Base-by-base conservation (phyloP, 805 yeast genomes). In the Saccharomycopsis schoenii region DNA sequence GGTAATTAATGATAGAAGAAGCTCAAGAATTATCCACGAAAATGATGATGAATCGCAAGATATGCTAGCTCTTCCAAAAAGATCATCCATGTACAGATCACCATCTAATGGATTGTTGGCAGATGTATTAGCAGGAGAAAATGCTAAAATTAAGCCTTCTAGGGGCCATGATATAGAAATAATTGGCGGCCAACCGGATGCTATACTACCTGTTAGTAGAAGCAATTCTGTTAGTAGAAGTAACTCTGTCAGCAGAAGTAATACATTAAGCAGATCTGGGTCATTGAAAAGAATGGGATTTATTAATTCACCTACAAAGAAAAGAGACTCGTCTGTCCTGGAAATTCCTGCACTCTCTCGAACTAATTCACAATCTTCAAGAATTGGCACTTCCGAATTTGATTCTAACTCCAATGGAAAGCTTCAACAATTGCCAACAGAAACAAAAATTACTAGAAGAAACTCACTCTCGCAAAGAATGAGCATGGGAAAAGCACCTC, bases 31-130 rank as follows among this genome's bases (percentile, higher is more conserved):
- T 15, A 47, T 47, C 4, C 52, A 47, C 21, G 52, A 47, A 21
- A 15, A 24, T 47, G 52, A 47, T 12, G 12, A 10, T 24, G 52
- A 47, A 47, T 21, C 9, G 15, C 36, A 21, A 12, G 52, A 47
- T 21, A 47, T 19, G 34, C 34, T 47, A 12, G 24, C 34, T 4
- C 34, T 47, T 21, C 57, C 56, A 51, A 62, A 60, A 52, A 52
- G 62, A 37, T 41, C 58, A 21, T 62, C 64, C 12, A 29, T 60
- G 56, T 50, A 29, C 14, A 64, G 63, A 5, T 61, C 64, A 1
- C 62, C 63, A 5, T 56, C 60, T 10, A 61, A 59, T 55, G 65
- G 65, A 36, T 50, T 63, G 19, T 58, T 63, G 37, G 65, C 65
- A 4, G 65, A 61, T 52, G 65, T 63, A 8, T 56, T 63, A 29